phyloP scores from a whole-genome alignment of 169 alveolate species.

The Blepharisma undulans region DNA sequence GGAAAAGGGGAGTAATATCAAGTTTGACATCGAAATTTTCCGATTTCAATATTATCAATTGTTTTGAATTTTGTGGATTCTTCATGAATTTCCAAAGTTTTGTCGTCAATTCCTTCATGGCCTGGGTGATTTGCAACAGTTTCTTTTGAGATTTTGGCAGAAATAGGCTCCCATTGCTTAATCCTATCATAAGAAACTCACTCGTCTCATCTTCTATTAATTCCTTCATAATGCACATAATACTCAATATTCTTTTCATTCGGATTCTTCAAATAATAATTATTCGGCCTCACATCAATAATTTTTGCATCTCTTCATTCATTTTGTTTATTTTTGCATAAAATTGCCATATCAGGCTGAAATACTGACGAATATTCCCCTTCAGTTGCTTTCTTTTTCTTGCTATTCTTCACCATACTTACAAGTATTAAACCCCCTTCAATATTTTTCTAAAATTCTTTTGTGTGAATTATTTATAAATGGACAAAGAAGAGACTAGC shows the following conservation, averaged over 20 bases:
- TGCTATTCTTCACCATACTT: background rate
- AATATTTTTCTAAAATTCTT: background rate
- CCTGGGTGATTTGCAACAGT: slow-evolving; percentile 39
- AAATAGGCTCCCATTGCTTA: slow-evolving; percentile 1
- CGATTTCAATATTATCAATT: slow-evolving; percentile 91
- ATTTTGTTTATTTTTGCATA: background rate
- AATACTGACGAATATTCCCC: background rate
- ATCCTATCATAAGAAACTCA: slow-evolving; percentile 4
- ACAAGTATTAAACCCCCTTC: background rate
- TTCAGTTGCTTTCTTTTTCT: background rate
- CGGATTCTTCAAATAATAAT: background rate
- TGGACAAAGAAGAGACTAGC: background rate
- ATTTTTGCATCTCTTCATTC: slow-evolving; percentile 31
- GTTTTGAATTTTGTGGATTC: slow-evolving; percentile 94
- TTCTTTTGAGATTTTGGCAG: background rate
- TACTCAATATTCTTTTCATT: background rate
- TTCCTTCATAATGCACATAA: slow-evolving; percentile 37
- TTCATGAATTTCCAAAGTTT: slow-evolving; percentile 92
- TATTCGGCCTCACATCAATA: background rate
- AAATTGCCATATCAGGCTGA: background rate
- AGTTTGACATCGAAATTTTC: slow-evolving; percentile 92
- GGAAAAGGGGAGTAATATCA: slow-evolving; percentile 99
- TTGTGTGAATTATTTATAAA: background rate
- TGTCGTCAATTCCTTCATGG: slow-evolving; percentile 92
- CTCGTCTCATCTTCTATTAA: slow-evolving; percentile 35